A percentile compares a stretch with the other conserved stretches of the same genome.
These are phyloP conservation scores for Rhodotorula mucilaginosa DNA, from an alignment of 1,284 basidiomycete species.

Conservation along the genomic window DNA sequence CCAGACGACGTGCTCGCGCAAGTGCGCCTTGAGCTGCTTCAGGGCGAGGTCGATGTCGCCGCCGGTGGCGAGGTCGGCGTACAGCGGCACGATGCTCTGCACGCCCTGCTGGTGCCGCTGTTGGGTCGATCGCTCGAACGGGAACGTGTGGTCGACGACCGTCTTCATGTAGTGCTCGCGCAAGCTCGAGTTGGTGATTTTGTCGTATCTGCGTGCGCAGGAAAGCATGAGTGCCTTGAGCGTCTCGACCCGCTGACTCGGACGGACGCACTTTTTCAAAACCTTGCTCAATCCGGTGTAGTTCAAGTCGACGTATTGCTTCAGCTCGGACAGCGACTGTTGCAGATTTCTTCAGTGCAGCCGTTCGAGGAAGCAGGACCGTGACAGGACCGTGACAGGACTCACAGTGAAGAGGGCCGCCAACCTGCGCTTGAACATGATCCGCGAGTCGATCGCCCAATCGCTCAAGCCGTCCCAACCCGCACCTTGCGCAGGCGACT, in stretches of 20 bases:
- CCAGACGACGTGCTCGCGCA: constrained; percentile 87
- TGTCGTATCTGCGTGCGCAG: constrained; percentile 71
- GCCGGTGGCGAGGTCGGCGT: constrained; percentile 79
- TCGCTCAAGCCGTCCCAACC: constrained; percentile 70
- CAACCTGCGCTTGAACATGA: constrained; percentile 88
- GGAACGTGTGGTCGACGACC: constrained; percentile 65
- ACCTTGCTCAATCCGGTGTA: constrained; percentile 92
- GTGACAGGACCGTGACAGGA: constrained; percentile 1
- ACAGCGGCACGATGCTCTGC: constrained; percentile 66
- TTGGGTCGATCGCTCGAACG: constrained; percentile 67
- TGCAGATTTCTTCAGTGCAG: not conserved
- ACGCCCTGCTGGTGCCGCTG: constrained; percentile 65
- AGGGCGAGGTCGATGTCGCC: constrained; percentile 70
- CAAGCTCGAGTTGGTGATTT: constrained; percentile 81
- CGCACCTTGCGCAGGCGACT: constrained; percentile 46
- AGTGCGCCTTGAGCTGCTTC: constrained; percentile 79
- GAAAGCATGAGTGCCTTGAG: not conserved
- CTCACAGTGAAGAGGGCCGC: constrained; percentile 73
- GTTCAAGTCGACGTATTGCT: constrained; percentile 92
- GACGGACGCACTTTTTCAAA: constrained; percentile 74
- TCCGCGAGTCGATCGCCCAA: constrained; percentile 82
- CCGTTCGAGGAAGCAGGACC: no score
- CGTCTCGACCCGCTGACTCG: not conserved
- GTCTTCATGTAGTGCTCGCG: constrained; percentile 78
- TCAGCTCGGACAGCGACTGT: constrained; percentile 67